Percentiles rank a stretch among this genome's conserved stretches.
These are phyloP conservation scores for Cryptosporidium muris DNA, from an alignment of 169 alveolate genomes.

Conservation along the genomic window DNA sequence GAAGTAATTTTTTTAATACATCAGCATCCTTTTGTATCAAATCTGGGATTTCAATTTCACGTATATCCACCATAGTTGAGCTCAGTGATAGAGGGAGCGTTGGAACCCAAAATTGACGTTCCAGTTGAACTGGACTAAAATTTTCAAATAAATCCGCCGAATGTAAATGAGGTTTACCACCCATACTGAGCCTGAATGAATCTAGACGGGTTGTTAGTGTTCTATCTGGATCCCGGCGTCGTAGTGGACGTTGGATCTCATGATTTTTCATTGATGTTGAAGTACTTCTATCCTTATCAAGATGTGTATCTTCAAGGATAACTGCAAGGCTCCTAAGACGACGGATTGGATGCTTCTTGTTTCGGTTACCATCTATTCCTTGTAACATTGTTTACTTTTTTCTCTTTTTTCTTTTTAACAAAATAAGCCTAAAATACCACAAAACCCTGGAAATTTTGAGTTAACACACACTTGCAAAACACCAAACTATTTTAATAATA, in stretches of 20 bases:
- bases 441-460: too few relatives aligned
- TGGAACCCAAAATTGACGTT: constrained; percentile 74
- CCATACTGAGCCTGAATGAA: constrained; percentile 61
- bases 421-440: too few relatives aligned
- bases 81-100: constrained; percentile 75
- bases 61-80: constrained; percentile 69
- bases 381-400: too few relatives aligned
- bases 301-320: constrained; percentile 67
- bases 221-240: constrained; percentile 37
- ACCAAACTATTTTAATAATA: too few relatives aligned
- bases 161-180: constrained; percentile 76
- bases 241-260: constrained; percentile 12
- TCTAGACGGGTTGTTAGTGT: constrained; percentile 47
- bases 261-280: background rate
- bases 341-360: constrained; percentile 47
- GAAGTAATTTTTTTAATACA: constrained; percentile 69
- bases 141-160: constrained; percentile 78
- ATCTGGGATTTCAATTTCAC: constrained; percentile 75
- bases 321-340: constrained; percentile 70
- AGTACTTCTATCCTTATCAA: constrained; percentile 35
- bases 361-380: background rate
- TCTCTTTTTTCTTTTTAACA: too few relatives aligned
- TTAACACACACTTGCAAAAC: too few relatives aligned
- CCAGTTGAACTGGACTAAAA: constrained; percentile 78
- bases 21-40: constrained; percentile 75